Percentiles rank a stretch among this genome's conserved stretches.
Conservation (phyloP, 1,139 yeast genomes). For the Hyphopichia pseudoburtonii region DNA sequence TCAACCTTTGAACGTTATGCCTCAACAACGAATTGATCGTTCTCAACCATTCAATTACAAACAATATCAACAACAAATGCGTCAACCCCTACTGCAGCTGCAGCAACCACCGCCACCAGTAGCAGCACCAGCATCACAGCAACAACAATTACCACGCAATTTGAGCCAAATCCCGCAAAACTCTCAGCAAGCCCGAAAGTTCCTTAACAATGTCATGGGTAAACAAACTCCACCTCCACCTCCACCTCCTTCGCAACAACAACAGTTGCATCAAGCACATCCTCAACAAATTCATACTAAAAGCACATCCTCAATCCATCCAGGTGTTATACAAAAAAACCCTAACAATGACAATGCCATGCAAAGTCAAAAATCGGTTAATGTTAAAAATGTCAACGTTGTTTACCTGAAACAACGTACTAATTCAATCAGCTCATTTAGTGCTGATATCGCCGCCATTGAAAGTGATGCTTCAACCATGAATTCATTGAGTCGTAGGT, state of each 20-base stretch:
- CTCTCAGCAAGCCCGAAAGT: conserved; percentile 1
- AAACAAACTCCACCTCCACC: conserved; percentile 2
- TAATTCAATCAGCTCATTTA: conserved; percentile 29
- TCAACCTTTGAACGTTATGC: too few species aligned
- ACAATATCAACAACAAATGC: not conserved
- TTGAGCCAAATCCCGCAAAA: not conserved
- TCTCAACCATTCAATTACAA: conserved; percentile 3
- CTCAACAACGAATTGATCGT: too few species aligned
- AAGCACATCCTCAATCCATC: not conserved
- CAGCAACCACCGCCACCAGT: not conserved
- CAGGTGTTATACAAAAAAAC: not conserved
- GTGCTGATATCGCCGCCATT: conserved; percentile 21
- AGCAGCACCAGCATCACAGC: too few species aligned
- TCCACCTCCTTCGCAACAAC: too few species aligned
- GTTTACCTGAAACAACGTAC: conserved; percentile 21
- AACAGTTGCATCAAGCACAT: too few species aligned
- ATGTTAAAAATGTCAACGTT: conserved; percentile 23
- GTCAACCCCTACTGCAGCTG: not conserved
- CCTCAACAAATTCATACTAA: too few species aligned
- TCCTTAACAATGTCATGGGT: not conserved
- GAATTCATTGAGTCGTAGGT: conserved; percentile 1
- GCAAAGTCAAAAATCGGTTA: conserved; percentile 5
- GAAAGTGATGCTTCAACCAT: not conserved
- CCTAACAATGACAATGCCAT: not conserved
- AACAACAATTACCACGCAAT: not conserved